Evolutionary conservation across 2,329 filamentous ascomycete genomes (phyloP).

Genomic region (Pestalotiopsis sp.): DNA sequence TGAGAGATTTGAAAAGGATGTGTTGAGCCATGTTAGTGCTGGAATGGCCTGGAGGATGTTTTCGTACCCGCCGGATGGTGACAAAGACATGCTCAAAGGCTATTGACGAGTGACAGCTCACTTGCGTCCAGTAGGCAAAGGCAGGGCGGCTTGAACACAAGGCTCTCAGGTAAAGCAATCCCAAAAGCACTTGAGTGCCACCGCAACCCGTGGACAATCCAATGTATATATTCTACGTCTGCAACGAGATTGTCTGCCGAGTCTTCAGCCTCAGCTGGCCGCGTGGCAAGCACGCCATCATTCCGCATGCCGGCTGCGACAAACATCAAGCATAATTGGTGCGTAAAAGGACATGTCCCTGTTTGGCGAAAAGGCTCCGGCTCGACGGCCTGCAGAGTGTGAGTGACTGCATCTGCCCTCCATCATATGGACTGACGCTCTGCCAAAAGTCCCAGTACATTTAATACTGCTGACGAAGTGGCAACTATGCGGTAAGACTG

Average conservation of each 20-base stretch:
- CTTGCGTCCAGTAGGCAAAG: neutral
- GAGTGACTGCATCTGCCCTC: no score
- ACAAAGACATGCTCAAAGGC: neutral
- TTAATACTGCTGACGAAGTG: no score
- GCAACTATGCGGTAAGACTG: no score
- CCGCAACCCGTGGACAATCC: neutral
- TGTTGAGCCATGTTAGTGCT: neutral
- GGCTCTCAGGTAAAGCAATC: neutral
- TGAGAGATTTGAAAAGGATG: neutral
- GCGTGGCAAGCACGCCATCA: neutral
- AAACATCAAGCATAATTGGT: neutral
- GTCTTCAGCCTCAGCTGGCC: slow-evolving; percentile 1
- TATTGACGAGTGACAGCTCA: neutral
- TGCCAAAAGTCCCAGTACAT: no score
- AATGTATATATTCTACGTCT: neutral
- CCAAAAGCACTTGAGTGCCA: no score
- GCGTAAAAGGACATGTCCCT: neutral
- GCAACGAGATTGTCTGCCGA: neutral
- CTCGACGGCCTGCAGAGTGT: no score
- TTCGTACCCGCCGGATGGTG: neutral
- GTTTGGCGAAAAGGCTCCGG: no score
- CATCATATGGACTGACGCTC: no score
- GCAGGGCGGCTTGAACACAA: neutral
- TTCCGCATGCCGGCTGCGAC: neutral
- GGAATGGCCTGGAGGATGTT: neutral